Evolutionary conservation across 163 green algal genomes (phyloP).

Genomic region (Chlorella variabilis): DNA sequence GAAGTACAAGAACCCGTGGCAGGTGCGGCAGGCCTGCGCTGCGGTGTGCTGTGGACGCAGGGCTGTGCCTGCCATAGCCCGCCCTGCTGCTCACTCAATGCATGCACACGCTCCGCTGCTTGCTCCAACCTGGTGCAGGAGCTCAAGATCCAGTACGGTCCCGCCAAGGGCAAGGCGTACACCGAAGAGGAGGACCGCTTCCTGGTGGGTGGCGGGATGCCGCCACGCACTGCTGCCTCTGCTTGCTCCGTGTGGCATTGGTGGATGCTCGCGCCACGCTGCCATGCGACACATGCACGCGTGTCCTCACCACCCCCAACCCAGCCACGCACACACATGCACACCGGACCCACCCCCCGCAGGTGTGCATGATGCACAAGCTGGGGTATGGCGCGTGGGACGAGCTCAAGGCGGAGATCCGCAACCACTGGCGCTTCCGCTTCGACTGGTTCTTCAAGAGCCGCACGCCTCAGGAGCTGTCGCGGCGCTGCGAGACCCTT

Average conservation of each 20-base stretch:
- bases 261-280: too few species aligned
- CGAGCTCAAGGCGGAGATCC: conserved; percentile 97
- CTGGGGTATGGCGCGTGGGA: conserved; percentile 98
- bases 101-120: too few species aligned
- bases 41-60: background rate
- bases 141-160: conserved; percentile 91
- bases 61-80: too few species aligned
- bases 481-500: conserved; percentile 90
- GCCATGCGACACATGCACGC: too few species aligned
- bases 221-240: too few species aligned
- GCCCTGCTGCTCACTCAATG: background rate
- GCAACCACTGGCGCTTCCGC: conserved; percentile 93
- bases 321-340: too few species aligned
- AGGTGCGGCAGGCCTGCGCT: background rate
- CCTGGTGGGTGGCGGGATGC: conserved; percentile 61
- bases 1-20: conserved; percentile 96
- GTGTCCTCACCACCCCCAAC: too few species aligned
- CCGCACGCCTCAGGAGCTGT: conserved; percentile 84
- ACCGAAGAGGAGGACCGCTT: conserved; percentile 99
- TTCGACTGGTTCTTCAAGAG: conserved; percentile 99
- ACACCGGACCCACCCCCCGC: background rate
- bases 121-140: too few species aligned
- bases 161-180: conserved; percentile 94
- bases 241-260: background rate
- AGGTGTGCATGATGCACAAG: conserved; percentile 95